phyloP scores from a whole-genome alignment of 306 rosid genomes.

The Leucaena leucocephala region DNA sequence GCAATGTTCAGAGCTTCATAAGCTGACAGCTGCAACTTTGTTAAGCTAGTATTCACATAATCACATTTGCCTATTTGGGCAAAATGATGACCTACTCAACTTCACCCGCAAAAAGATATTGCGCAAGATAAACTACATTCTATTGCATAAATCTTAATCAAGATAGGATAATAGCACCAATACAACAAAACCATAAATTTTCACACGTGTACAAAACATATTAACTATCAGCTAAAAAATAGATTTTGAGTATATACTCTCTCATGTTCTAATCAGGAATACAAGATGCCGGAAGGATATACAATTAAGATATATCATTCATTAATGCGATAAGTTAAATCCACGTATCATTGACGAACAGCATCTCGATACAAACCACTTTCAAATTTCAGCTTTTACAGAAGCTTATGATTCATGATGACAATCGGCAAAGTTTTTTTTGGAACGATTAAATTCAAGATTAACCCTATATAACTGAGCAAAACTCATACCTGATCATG shows the following conservation, averaged over 20 bases:
- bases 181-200: background rate
- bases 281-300: background rate
- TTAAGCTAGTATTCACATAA: background rate
- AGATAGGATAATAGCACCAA: background rate
- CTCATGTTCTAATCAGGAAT: background rate
- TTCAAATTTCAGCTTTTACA: background rate
- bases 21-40: background rate
- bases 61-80: background rate
- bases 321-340: background rate
- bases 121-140: background rate
- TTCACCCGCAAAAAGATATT: slow-evolving; percentile 5
- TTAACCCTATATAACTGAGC: background rate
- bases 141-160: slow-evolving; percentile 19
- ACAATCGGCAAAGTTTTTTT: background rate
- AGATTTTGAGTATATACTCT: background rate
- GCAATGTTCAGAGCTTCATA: slow-evolving; percentile 4
- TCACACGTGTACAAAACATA: background rate
- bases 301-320: background rate
- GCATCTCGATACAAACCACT: background rate
- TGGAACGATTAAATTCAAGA: background rate
- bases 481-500: slow-evolving; percentile 60
- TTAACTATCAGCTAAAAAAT: background rate
- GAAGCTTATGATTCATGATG: background rate
- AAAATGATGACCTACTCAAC: slow-evolving; percentile 17
- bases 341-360: slow-evolving; percentile 13